These are phyloP conservation scores for Chytriomyces hyalinus DNA, from an alignment of 192 early-diverging fungal species.

Conservation along the genomic window DNA sequence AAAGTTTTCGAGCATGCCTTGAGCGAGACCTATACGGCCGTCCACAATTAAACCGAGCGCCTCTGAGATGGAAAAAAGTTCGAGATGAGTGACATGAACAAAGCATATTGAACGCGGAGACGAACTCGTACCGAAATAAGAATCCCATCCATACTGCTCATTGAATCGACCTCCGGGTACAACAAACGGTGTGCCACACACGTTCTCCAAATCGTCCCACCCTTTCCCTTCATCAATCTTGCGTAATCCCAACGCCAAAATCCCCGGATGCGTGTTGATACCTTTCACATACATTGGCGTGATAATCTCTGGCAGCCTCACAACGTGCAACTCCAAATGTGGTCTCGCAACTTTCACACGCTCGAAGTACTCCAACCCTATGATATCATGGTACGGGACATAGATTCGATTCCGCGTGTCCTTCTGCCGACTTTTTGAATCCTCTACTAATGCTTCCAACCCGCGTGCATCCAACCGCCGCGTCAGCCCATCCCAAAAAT, in stretches of 20 bases:
- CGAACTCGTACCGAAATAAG: not conserved
- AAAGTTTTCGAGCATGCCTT: conserved; percentile 98
- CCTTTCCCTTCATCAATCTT: conserved; percentile 16
- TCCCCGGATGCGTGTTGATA: conserved; percentile 87
- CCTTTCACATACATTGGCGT: conserved; percentile 89
- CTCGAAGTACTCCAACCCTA: conserved; percentile 81
- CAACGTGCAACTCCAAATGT: conserved; percentile 78
- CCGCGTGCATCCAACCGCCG: conserved; percentile 35
- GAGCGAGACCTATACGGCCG: conserved; percentile 81
- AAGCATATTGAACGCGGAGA: not conserved
- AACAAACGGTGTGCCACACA: conserved; percentile 82
- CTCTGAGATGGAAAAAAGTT: conserved; percentile 44
- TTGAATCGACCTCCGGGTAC: conserved; percentile 99
- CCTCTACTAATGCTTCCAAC: conserved; percentile 82
- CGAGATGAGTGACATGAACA: no score
- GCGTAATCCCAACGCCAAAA: conserved; percentile 80
- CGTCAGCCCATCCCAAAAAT: conserved; percentile 88
- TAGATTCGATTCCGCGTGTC: conserved; percentile 89
- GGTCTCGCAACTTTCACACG: conserved; percentile 59
- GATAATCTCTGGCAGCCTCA: conserved; percentile 81
- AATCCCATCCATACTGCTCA: conserved; percentile 99
- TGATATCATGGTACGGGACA: conserved; percentile 81
- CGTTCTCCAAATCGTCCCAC: conserved; percentile 34
- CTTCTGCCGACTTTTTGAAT: conserved; percentile 84
- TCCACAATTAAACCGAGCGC: conserved; percentile 86